Percentiles rank a stretch among this genome's conserved stretches.
phyloP scores from a whole-genome alignment of 345 rosid genomes.

The Chamaenerion angustifolium region DNA sequence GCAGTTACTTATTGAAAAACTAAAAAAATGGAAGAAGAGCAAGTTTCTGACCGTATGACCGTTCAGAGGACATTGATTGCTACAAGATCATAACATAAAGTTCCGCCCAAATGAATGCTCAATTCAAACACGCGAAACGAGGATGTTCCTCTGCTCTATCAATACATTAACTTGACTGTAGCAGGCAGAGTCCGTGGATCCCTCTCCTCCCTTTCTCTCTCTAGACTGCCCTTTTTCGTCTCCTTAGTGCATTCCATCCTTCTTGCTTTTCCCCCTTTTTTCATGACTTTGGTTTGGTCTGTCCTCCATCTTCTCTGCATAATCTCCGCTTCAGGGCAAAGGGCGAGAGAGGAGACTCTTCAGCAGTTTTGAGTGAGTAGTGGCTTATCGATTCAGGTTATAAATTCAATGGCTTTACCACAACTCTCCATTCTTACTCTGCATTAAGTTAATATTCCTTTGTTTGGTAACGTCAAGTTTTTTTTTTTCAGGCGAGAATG shows the following conservation, averaged over 20 bases:
- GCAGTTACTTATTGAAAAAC: too few relatives aligned
- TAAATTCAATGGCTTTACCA: neutral
- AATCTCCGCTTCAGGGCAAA: neutral
- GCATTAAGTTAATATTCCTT: neutral
- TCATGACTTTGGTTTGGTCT: slow-evolving; percentile 1
- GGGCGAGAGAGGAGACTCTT: neutral
- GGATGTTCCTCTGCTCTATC: slow-evolving; percentile 5
- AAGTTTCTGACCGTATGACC: too few relatives aligned
- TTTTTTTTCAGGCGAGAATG: neutral
- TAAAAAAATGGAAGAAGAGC: too few relatives aligned
- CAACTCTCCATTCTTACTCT: neutral
- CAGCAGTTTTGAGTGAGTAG: neutral
- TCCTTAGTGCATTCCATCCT: neutral
- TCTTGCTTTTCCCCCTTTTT: neutral
- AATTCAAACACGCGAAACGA: slow-evolving; percentile 21
- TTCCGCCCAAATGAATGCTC: neutral
- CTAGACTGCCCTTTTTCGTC: neutral
- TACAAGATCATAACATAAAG: too few relatives aligned
- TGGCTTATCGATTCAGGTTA: slow-evolving; percentile 2
- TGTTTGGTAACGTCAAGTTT: neutral
- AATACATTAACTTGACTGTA: neutral
- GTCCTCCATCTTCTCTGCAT: slow-evolving; percentile 3
- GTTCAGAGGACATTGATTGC: too few relatives aligned
- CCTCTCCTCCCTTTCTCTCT: neutral
- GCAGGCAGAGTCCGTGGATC: slow-evolving; percentile 10